A percentile compares a stretch with the other conserved stretches of the same genome.
Evolutionary conservation across 768 basidiomycete genomes (phyloP).

Genomic region (Flagelloscypha sp.): DNA sequence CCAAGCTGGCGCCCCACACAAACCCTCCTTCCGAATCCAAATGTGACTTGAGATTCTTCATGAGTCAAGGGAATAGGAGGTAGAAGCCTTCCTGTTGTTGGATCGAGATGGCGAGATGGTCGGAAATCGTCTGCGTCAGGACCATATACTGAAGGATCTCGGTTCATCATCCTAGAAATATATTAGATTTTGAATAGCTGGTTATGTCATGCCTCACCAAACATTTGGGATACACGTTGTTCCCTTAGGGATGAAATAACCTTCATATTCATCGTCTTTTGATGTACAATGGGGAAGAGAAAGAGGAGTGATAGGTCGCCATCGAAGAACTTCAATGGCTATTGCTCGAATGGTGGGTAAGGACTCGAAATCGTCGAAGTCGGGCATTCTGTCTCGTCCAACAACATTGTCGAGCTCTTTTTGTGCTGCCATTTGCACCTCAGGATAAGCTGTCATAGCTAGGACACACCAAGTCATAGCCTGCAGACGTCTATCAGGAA

Average conservation of each 20-base stretch:
- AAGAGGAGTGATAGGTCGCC: slow-evolving; percentile 34
- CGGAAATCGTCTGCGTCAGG: slow-evolving; percentile 16
- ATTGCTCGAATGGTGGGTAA: slow-evolving; percentile 19
- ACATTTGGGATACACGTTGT: slow-evolving; percentile 17
- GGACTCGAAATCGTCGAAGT: slow-evolving; percentile 12
- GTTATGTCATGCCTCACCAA: too few relatives aligned
- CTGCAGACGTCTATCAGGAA: too few relatives aligned
- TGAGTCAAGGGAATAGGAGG: slow-evolving; percentile 17
- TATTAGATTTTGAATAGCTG: too few relatives aligned
- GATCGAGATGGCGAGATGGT: slow-evolving; percentile 18
- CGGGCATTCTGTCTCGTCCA: slow-evolving; percentile 18
- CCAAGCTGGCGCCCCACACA: slow-evolving; percentile 9
- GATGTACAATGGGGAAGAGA: slow-evolving; percentile 20
- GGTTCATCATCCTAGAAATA: slow-evolving; percentile 16
- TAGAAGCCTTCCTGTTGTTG: slow-evolving; percentile 14
- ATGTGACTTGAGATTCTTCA: slow-evolving; percentile 23
- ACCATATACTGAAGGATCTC: slow-evolving; percentile 19
- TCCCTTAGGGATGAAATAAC: slow-evolving; percentile 34
- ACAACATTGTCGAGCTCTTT: slow-evolving; percentile 18
- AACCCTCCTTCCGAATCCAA: slow-evolving; percentile 23
- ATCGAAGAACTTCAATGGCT: slow-evolving; percentile 26
- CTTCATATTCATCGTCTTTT: slow-evolving; percentile 30
- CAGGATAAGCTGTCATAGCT: slow-evolving; percentile 19
- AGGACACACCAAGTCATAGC: slow-evolving; percentile 12
- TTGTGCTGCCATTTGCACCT: slow-evolving; percentile 18